Evolutionary conservation across 2,329 filamentous ascomycete species (phyloP), one percentile per base, ranked within the genome.

Genomic region (Tolypocladium cylindrosporum): DNA sequence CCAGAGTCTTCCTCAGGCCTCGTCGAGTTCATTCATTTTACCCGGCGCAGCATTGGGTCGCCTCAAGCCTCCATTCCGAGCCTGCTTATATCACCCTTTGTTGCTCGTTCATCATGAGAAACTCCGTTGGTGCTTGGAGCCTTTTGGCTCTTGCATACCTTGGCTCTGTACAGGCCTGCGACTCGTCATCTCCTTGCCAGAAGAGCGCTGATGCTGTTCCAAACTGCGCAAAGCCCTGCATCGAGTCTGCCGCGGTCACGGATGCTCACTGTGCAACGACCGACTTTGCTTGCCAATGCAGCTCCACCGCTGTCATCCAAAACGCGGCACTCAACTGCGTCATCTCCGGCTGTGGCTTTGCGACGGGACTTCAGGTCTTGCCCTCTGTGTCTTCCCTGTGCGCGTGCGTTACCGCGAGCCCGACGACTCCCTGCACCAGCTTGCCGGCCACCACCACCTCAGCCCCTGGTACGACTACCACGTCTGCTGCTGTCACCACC

Each of bases 281-380:
- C 9, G 65, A 69, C 60, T 67, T 60, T 54, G 60, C 59, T 19
- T 69, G 67, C 54, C 63, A 65, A 48, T 69, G 67, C 57, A 60
- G 60, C 13, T 63, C 62, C 14, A 52, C 55, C 5, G 54, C 43
- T 4, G 60, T 59, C 19, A 67, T 71, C 36, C 67, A 67, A 42
- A 34, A 45, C 4, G 61, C 62, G 1, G 65, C 65, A 0, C 42
- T 56, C 21, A 24, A n/a, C 36, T 68, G 66, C 43, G 65, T 69
- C 37, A 55, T 63, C 13, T 55, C 41, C 19, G 61, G 56, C 11
- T 69, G 67, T 50, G 65, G 62, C 24, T n/a, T 61, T 41, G 36
- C 7, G 10, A 59, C 45, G 41, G 61, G 52, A 27, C 4, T 61
- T 4, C 31, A 55, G 9, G 64, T 68, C 27, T 36, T 69, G 6